Percentiles rank a stretch among this genome's conserved stretches.
phyloP scores from a whole-genome alignment of 345 rosid species.

The Brassica incana region DNA sequence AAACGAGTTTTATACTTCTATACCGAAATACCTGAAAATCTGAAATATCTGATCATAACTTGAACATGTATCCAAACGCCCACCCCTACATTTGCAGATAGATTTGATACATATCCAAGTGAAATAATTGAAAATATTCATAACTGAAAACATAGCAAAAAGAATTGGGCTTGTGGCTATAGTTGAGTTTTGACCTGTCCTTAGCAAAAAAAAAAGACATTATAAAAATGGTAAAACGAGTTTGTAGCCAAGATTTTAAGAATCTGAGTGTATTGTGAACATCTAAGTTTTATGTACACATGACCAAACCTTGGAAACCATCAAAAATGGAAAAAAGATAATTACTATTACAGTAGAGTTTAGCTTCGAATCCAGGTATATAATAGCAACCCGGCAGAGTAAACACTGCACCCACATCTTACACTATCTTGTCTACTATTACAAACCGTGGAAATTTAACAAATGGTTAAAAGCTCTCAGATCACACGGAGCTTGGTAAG shows the following conservation, averaged over 20 bases:
- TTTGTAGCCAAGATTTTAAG: not conserved
- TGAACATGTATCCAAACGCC: too few species aligned
- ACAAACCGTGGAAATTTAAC: constrained; percentile 23
- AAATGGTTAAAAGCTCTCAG: constrained; percentile 36
- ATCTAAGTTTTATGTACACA: constrained; percentile 28
- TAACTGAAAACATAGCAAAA: not conserved
- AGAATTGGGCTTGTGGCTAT: too few species aligned
- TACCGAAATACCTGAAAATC: too few species aligned
- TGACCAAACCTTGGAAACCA: constrained; percentile 15
- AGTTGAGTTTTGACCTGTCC: too few species aligned
- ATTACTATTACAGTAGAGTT: constrained; percentile 32
- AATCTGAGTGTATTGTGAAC: constrained; percentile 12
- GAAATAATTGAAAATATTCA: not conserved
- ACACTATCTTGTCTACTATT: constrained; percentile 23
- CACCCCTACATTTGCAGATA: not conserved
- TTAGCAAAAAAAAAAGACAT: not conserved
- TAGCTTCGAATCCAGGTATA: constrained; percentile 35
- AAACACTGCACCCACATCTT: constrained; percentile 34
- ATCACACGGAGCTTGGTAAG: constrained; percentile 82
- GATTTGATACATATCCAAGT: not conserved
- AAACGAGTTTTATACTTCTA: too few species aligned
- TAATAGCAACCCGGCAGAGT: constrained; percentile 32
- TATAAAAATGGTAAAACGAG: not conserved
- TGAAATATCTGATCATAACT: too few species aligned
- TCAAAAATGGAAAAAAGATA: not conserved